A percentile compares a stretch with the other conserved stretches of the same genome.
These are phyloP conservation scores for Candida dubliniensis DNA, from an alignment of 1,139 yeast species.

Conservation along the genomic window DNA sequence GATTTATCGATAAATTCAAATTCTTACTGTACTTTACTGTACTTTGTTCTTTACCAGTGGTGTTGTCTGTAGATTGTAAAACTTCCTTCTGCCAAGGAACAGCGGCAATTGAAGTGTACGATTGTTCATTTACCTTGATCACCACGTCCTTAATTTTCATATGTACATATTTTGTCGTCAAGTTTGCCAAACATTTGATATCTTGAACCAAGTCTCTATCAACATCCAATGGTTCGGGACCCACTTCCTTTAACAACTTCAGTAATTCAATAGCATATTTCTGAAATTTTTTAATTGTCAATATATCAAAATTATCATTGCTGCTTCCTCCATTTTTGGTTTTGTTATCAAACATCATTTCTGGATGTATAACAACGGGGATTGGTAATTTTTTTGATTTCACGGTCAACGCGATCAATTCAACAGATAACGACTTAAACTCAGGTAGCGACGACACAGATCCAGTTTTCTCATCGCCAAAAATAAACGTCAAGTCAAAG, in stretches of 20 bases:
- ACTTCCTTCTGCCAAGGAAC: constrained; percentile 12
- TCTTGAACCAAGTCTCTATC: constrained; percentile 28
- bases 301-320: constrained; percentile 33
- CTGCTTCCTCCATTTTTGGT: constrained; percentile 16
- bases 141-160: constrained; percentile 18
- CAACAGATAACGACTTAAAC: constrained; percentile 30
- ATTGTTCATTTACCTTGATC: not conserved
- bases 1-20: constrained; percentile 15
- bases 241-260: constrained; percentile 26
- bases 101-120: constrained; percentile 1
- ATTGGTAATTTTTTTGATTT: constrained; percentile 36
- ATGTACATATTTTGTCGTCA: constrained; percentile 27
- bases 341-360: constrained; percentile 37
- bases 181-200: constrained; percentile 36
- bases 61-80: not conserved
- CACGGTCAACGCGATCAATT: constrained; percentile 31
- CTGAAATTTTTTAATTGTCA: constrained; percentile 34
- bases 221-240: constrained; percentile 25
- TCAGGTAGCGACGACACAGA: constrained; percentile 25
- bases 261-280: constrained; percentile 32
- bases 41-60: constrained; percentile 1
- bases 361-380: constrained; percentile 38
- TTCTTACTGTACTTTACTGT: constrained; percentile 12
- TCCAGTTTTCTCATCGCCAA: constrained; percentile 18
- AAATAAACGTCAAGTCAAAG: constrained; percentile 26